A percentile compares a stretch with the other conserved stretches of the same genome.
These are phyloP conservation scores for Tolypocladium inflatum DNA, from an alignment of 2,329 filamentous ascomycete genomes.

Conservation along the genomic window DNA sequence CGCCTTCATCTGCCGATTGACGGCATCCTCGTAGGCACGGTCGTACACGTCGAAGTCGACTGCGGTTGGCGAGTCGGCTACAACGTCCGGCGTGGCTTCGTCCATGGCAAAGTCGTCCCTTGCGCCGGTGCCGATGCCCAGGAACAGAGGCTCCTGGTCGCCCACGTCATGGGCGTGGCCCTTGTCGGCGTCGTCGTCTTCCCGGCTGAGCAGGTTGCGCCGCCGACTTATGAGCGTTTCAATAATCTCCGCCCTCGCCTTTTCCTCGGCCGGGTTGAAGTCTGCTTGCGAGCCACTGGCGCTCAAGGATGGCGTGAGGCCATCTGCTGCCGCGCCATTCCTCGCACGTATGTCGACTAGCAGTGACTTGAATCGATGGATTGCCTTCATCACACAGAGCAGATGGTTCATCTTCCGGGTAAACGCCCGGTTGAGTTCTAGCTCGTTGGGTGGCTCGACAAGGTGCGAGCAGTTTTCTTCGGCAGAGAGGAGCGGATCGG, in stretches of 20 bases:
- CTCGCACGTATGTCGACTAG: slow-evolving; percentile 29
- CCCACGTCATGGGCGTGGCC: slow-evolving; percentile 48
- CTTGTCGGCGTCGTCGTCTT: slow-evolving; percentile 32
- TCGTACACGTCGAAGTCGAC: slow-evolving; percentile 87
- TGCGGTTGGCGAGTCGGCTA: slow-evolving; percentile 77
- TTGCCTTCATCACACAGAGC: slow-evolving; percentile 84
- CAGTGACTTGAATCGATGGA: slow-evolving; percentile 76
- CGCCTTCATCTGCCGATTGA: slow-evolving; percentile 61
- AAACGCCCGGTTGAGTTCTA: slow-evolving; percentile 84
- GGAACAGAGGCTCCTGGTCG: slow-evolving; percentile 53
- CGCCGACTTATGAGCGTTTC: slow-evolving; percentile 38
- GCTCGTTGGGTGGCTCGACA: slow-evolving; percentile 75
- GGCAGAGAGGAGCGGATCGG: slow-evolving; percentile 66
- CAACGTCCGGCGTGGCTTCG: slow-evolving; percentile 34
- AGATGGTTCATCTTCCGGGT: slow-evolving; percentile 83
- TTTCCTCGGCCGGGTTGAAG: slow-evolving; percentile 18
- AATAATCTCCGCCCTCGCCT: slow-evolving; percentile 36
- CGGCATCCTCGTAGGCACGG: slow-evolving; percentile 66
- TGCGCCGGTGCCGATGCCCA: slow-evolving; percentile 66
- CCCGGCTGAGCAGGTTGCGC: slow-evolving; percentile 25
- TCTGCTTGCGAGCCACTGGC: slow-evolving; percentile 1
- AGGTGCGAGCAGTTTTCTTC: slow-evolving; percentile 80
- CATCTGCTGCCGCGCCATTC: slow-evolving; percentile 5
- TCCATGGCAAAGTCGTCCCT: slow-evolving; percentile 33
- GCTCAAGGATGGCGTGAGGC: slow-evolving; percentile 2